phyloP scores from a whole-genome alignment of 106 monocot genomes.

The Platanthera zijinensis region DNA sequence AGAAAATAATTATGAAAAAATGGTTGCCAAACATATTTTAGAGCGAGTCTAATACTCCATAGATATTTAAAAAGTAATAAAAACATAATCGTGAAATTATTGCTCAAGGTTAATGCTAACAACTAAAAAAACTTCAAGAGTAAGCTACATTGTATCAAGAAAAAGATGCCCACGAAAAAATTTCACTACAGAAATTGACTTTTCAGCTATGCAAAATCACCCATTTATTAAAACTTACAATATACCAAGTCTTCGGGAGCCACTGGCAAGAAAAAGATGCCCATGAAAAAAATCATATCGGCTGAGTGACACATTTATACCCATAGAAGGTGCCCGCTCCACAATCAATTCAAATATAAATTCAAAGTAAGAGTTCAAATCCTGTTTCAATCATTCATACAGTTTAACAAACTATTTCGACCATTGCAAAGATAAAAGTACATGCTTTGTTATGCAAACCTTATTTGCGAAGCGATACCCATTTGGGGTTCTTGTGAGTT shows the following conservation, averaged over 20 bases:
- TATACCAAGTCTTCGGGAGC: constrained; percentile 77
- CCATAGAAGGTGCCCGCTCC: constrained; percentile 50
- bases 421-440: neutral
- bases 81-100: neutral
- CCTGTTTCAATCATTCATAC: constrained; percentile 30
- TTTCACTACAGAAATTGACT: neutral
- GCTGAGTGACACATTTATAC: constrained; percentile 66
- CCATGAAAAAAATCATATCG: constrained; percentile 98
- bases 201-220: neutral
- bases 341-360: constrained; percentile 84
- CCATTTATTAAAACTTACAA: constrained; percentile 41
- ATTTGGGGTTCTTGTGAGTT: constrained; percentile 81
- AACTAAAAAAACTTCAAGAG: neutral
- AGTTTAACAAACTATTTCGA: neutral
- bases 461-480: constrained; percentile 65
- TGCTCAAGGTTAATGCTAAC: neutral
- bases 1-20: neutral
- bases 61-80: neutral
- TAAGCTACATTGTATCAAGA: neutral
- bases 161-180: no score
- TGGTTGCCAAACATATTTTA: neutral
- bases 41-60: neutral
- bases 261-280: constrained; percentile 74
- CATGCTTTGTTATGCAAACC: constrained; percentile 23
- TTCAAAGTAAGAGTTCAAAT: constrained; percentile 73